Evolutionary conservation across 257 asterid genomes (phyloP).

Genomic region (Petunia secreta): DNA sequence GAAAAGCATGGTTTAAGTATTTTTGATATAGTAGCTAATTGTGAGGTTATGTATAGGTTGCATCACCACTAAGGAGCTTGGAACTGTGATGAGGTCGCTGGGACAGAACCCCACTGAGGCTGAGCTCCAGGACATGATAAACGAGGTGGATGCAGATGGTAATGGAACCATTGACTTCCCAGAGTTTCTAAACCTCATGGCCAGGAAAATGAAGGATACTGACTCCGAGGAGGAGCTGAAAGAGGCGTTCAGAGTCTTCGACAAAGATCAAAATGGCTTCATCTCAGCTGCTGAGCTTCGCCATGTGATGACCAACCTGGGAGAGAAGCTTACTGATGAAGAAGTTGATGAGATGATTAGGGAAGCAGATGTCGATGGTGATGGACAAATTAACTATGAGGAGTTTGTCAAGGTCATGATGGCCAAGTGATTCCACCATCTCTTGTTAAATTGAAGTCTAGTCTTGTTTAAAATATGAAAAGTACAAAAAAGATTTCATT

Average conservation of each 20-base stretch:
- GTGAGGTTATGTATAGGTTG: conserved; percentile 45
- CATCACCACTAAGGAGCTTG: conserved; percentile 74
- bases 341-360: conserved; percentile 80
- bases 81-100: conserved; percentile 67
- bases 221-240: conserved; percentile 74
- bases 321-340: conserved; percentile 75
- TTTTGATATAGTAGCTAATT: background rate
- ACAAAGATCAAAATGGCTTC: conserved; percentile 78
- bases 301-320: conserved; percentile 68
- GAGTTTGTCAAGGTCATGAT: conserved; percentile 70
- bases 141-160: conserved; percentile 72
- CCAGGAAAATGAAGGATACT: conserved; percentile 68
- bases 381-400: conserved; percentile 65
- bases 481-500: background rate
- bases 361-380: conserved; percentile 74
- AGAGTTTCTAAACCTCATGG: conserved; percentile 74
- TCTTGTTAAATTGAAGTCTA: conserved; percentile 23
- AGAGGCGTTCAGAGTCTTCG: conserved; percentile 72
- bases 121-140: conserved; percentile 74
- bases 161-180: conserved; percentile 76
- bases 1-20: background rate
- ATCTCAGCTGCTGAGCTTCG: conserved; percentile 73
- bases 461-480: background rate
- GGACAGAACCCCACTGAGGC: conserved; percentile 78
- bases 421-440: conserved; percentile 51